Evolutionary conservation across 257 asterid genomes (phyloP).

Genomic region (Cinchona pubescens): DNA sequence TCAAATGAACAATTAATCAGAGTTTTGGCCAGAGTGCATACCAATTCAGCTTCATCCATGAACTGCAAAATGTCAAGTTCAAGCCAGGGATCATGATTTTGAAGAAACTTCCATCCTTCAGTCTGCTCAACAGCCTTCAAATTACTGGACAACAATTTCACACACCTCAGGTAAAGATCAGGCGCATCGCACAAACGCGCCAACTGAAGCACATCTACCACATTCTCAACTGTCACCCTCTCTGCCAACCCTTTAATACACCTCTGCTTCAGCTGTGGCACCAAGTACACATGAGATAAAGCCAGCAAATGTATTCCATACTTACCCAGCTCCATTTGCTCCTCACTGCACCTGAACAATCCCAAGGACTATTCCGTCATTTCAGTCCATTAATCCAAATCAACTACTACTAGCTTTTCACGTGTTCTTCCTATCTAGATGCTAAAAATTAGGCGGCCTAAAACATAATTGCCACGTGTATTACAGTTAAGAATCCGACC

Average conservation of each 20-base stretch:
- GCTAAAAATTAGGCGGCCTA: constrained; percentile 2
- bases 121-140: constrained; percentile 69
- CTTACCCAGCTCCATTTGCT: constrained; percentile 70
- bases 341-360: constrained; percentile 61
- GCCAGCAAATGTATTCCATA: constrained; percentile 77
- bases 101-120: constrained; percentile 87
- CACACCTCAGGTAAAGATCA: constrained; percentile 65
- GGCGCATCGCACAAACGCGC: constrained; percentile 89
- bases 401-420: no score
- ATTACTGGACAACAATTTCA: constrained; percentile 48
- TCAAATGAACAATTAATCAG: background rate
- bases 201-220: constrained; percentile 82
- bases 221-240: constrained; percentile 47
- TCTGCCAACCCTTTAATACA: constrained; percentile 54
- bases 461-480: constrained; percentile 10
- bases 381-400: background rate
- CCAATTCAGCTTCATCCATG: constrained; percentile 77
- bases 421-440: background rate
- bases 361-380: constrained; percentile 25
- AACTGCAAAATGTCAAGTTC: constrained; percentile 81
- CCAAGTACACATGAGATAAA: constrained; percentile 74
- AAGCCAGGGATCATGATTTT: constrained; percentile 69
- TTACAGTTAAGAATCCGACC: constrained; percentile 1
- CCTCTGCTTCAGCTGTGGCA: constrained; percentile 75
- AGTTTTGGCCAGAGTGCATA: constrained; percentile 20